phyloP scores from a whole-genome alignment of 2,329 filamentous ascomycete species.

The Trichoderma lentiforme region DNA sequence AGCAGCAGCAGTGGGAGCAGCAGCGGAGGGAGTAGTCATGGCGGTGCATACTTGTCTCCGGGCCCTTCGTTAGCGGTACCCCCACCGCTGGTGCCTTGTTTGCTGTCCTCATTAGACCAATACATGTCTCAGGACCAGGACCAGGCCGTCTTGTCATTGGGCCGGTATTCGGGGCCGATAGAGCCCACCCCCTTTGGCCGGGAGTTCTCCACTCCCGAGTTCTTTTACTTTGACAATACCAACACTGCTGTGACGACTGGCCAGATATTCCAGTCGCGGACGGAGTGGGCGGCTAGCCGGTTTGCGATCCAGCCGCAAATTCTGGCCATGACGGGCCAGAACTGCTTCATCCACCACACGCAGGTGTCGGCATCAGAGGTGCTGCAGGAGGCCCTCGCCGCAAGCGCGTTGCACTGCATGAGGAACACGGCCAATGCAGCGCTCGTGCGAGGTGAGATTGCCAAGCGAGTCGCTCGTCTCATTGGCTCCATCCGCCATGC shows the following conservation, averaged over 20 bases:
- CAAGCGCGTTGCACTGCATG: slow-evolving; percentile 14
- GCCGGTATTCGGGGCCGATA: not conserved
- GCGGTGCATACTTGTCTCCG: not conserved
- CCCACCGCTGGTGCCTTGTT: not conserved
- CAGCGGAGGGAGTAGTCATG: not conserved
- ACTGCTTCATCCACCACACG: slow-evolving; percentile 11
- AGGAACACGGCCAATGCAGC: slow-evolving; percentile 6
- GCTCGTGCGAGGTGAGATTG: slow-evolving; percentile 8
- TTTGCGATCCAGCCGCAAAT: slow-evolving; percentile 6
- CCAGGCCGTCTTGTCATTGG: slow-evolving; percentile 1
- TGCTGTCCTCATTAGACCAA: slow-evolving; percentile 6
- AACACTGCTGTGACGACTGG: not conserved
- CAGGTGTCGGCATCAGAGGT: slow-evolving; percentile 11
- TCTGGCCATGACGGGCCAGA: slow-evolving; percentile 9
- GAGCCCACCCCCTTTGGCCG: not conserved
- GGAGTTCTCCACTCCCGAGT: not conserved
- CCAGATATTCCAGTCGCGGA: not conserved
- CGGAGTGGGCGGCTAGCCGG: not conserved
- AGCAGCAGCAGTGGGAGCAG: not conserved
- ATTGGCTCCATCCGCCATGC: not conserved
- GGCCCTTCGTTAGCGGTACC: not conserved
- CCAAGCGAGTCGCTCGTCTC: slow-evolving; percentile 4
- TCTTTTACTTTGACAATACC: slow-evolving; percentile 4
- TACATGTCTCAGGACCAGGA: not conserved
- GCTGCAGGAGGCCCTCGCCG: slow-evolving; percentile 11